Evolutionary conservation across 2,329 filamentous ascomycete genomes (phyloP).

Genomic region (Shiraia sp.): DNA sequence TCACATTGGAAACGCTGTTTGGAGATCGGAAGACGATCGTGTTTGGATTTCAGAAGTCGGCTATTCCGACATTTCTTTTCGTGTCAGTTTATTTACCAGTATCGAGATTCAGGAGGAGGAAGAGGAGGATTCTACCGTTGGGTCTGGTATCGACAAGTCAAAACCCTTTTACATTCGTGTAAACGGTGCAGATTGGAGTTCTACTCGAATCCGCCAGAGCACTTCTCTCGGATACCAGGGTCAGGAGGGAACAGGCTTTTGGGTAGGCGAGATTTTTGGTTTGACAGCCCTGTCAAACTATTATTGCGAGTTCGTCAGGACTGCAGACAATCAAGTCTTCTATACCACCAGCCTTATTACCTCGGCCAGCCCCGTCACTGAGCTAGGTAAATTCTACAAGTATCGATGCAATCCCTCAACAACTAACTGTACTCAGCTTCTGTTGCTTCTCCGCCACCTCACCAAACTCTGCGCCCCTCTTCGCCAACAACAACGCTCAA

Average conservation of each 20-base stretch:
- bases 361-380: slow-evolving; percentile 60
- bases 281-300: slow-evolving; percentile 75
- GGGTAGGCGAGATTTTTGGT: slow-evolving; percentile 71
- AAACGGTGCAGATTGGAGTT: slow-evolving; percentile 80
- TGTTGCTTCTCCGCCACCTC: slow-evolving; percentile 53
- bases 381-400: slow-evolving; percentile 54
- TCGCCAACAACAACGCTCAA: slow-evolving; percentile 77
- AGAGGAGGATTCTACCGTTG: slow-evolving; percentile 43
- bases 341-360: slow-evolving; percentile 75
- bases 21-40: slow-evolving; percentile 69
- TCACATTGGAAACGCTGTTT: slow-evolving; percentile 75
- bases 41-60: slow-evolving; percentile 83
- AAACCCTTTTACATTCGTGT: slow-evolving; percentile 80
- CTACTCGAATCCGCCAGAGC: slow-evolving; percentile 67
- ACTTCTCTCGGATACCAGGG: slow-evolving; percentile 51
- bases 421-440: slow-evolving; percentile 29
- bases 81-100: slow-evolving; percentile 66
- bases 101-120: slow-evolving; percentile 44
- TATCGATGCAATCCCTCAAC: no score
- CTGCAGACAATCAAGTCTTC: slow-evolving; percentile 65
- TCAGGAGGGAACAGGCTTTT: slow-evolving; percentile 57
- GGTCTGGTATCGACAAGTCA: slow-evolving; percentile 63
- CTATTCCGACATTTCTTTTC: slow-evolving; percentile 77
- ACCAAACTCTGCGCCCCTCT: slow-evolving; percentile 70
- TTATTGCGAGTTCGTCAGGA: slow-evolving; percentile 76